Evolutionary conservation across 306 rosid species (phyloP).

Genomic region (Mimosa pudica): DNA sequence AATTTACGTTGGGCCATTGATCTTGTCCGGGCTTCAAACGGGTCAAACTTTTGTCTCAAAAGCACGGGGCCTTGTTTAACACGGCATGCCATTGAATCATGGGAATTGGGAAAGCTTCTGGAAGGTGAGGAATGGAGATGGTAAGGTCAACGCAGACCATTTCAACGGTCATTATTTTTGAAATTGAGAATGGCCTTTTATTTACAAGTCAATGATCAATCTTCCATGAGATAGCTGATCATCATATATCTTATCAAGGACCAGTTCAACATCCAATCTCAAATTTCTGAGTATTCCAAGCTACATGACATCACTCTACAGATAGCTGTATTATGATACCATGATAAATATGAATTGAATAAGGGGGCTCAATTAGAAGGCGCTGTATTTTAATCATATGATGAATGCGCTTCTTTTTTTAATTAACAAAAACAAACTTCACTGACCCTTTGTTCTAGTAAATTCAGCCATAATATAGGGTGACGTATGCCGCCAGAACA

Average conservation of each 20-base stretch:
- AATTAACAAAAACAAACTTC: no score
- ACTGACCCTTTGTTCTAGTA: neutral
- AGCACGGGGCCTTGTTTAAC: neutral
- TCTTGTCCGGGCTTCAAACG: neutral
- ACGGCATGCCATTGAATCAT: no score
- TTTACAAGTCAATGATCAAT: neutral
- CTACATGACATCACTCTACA: neutral
- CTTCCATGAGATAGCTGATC: neutral
- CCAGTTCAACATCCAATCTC: neutral
- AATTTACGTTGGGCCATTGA: neutral
- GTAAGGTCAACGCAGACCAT: neutral
- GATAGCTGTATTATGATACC: no score
- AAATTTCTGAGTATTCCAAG: neutral
- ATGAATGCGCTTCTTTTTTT: neutral
- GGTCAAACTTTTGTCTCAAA: neutral
- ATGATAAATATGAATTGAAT: no score
- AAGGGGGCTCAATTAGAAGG: neutral
- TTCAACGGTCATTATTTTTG: neutral
- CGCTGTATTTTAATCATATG: neutral
- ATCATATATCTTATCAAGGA: neutral
- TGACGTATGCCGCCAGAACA: neutral
- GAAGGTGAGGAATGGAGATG: neutral
- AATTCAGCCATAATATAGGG: neutral
- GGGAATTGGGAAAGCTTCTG: neutral
- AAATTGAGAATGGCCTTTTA: neutral